Base-by-base conservation (phyloP, 768 basidiomycete genomes). In the Lactarius sanguifluus region DNA sequence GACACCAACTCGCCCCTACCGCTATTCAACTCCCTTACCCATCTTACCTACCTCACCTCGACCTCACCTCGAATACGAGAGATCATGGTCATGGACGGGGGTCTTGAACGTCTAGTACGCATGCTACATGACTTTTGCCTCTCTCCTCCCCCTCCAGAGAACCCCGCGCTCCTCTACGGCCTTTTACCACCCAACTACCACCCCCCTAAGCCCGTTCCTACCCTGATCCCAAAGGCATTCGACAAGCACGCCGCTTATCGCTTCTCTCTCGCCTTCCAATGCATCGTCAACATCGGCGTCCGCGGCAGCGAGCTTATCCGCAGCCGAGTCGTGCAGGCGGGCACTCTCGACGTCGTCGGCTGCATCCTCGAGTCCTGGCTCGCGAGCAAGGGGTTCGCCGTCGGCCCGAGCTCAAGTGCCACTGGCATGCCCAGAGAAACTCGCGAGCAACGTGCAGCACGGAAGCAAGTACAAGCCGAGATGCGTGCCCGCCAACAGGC, bases 61-160 rank as follows among this genome's bases (percentile, higher is more conserved):
- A 98, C 97, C 7, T 97, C 96, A 0, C 96, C 97, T 2, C 88
- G 95, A 62, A 98, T 99, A 78, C 89, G 96, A 65, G 97, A 99
- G 79, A 98, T 97, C 72, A 92, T 99, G 85, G 96, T 95, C 34
- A 89, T 91, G 84, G 96, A 98, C 73, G 97, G 97, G 57, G 97
- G 97, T 1, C 86, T 99, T 20, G 97, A 99, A 75, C 89, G 96
- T 16, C 88, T 99, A 36, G 91, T 98, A 16, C 86, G 91, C 64
- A 93, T 99, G 69, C 82, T 96, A 12, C 91, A 91, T 72, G 92
- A 95, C 68, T 93, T 92, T 72, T 94, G 93, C 76, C 77, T 92
- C 28, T 87, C 83, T 68, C 92, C 92, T 1, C 91, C 92, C 1
- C 89, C 89, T 0, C 91, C 90, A 52, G 90, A 91, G 71, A 90